These are phyloP conservation scores for Coleophoma eucalyptorum DNA, from an alignment of 2,329 filamentous ascomycete genomes.

Conservation along the genomic window DNA sequence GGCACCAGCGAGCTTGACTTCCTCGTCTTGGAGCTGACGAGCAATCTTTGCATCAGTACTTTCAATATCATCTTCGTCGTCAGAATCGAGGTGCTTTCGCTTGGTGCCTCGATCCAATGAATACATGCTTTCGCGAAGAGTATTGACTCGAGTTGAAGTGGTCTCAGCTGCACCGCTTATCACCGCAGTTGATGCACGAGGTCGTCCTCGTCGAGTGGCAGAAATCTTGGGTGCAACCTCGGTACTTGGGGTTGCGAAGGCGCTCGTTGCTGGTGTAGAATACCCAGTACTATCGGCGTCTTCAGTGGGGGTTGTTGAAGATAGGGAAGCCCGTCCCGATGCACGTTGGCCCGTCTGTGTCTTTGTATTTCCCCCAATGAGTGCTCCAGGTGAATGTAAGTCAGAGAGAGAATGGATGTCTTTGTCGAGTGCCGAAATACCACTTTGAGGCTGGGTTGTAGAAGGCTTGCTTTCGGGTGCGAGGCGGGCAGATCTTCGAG, in stretches of 20 bases:
- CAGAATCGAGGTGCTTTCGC: slow-evolving; percentile 39
- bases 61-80: slow-evolving; percentile 31
- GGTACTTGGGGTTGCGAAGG: slow-evolving; percentile 46
- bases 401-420: not conserved
- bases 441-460: too few species aligned
- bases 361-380: slow-evolving; percentile 3
- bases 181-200: slow-evolving; percentile 4
- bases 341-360: not conserved
- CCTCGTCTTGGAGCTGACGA: slow-evolving; percentile 50
- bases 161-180: slow-evolving; percentile 24
- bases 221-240: slow-evolving; percentile 28
- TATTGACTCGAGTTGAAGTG: slow-evolving; percentile 39
- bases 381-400: not conserved
- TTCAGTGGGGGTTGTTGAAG: slow-evolving; percentile 33
- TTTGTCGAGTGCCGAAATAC: too few species aligned
- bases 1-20: slow-evolving; percentile 33
- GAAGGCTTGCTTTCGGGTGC: slow-evolving; percentile 3
- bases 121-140: slow-evolving; percentile 45
- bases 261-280: slow-evolving; percentile 61
- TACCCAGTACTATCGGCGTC: slow-evolving; percentile 42
- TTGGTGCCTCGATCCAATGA: slow-evolving; percentile 37
- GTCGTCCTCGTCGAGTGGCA: slow-evolving; percentile 19
- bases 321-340: slow-evolving; percentile 29
- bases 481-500: slow-evolving; percentile 14
- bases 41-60: slow-evolving; percentile 51